Evolutionary conservation across 108 stramenopile species (phyloP), one percentile per base, ranked within the genome.

Genomic region (Aurantiochytrium sp.): DNA sequence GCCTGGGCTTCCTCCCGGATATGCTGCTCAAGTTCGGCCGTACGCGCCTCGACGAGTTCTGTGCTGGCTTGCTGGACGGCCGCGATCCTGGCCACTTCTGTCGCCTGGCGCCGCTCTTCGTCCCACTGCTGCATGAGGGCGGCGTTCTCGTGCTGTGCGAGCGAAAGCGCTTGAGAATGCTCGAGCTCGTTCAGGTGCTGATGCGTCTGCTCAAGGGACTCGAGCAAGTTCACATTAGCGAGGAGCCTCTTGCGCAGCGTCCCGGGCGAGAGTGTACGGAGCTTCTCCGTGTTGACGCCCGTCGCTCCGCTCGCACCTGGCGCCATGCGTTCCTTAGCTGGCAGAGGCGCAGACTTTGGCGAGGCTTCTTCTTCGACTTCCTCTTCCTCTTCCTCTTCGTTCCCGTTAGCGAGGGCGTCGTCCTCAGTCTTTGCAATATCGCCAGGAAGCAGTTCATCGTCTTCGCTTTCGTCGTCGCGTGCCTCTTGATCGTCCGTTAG

Each of bases 101-200:
- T 24, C 27, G 73, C 73, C n/a, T 41, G 42, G 50, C 45, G 12
- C 30, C 73, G 73, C 45, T 81, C 73, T 22, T 81, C 73, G 45
- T 81, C 73, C 73, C 73, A 81, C 24, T 81, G 39, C 24, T 81
- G 73, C 73, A 81, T 81, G 19, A 81, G 73, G 6, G 73, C 45
- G 6, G 73, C 73, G n/a, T 6, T 81, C 45, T 81, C 73, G 39
- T 81, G 73, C 73, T 81, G 73, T 22, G 73, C 73, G 10, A 81
- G 17, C 12, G 73, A 41, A n/a, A 81, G 73, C 73, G 73, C 73
- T 24, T 81, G 39, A 12, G 73, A 6, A 42, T 81, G 73, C 39
- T 81, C 73, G 39, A 81, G 73, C 39, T 81, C 73, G 73, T 81
- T 81, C 4, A 81, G 45, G 39, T 48, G 73, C 2, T 48, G 73